Base-by-base conservation (phyloP, 805 yeast species). In the Blastobotrys robertii region DNA sequence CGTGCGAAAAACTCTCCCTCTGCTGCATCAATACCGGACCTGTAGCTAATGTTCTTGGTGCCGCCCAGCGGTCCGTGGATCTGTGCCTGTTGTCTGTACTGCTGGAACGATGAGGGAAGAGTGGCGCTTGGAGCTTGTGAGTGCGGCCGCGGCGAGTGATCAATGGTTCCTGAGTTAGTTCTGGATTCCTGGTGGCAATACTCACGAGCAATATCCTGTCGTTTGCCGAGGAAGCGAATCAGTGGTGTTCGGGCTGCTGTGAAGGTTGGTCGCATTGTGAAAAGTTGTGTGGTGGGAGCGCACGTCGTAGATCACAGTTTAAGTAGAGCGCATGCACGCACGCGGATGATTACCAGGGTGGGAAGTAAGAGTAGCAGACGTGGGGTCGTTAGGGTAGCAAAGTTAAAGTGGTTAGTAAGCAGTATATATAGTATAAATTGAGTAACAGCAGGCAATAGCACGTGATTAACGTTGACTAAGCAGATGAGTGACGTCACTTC, bases 201-300 rank as follows among this genome's bases (percentile, higher is more conserved):
- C 25, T 19, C 25, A 19, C 25, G 25, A 19, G 25, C 6, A 19
- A 19, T 19, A 6, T 49, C 41, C 13, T 80, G 85, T 39, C 86
- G 81, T 38, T 87, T 87, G 34, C 97, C 96, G 38, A 86, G 74
- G 59, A 90, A 90, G 57, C 81, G 82, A 65, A 90, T 90, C 61
- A 79, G 68, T 11, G 94, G 96, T 16, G 62, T 54, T 44, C 64
- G 55, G 38, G 53, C 45, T 8, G 49, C 47, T 12, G 45, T 47
- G 25, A 47, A 25, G 15, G 67, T 41, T 29, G 57, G 42, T 38
- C 63, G 55, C 67, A 63, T 63, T 41, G 39, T 40, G 40, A 19
- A 19, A 19, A 19, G 25, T 19, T 19, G 25, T 19, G 25, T 19
- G 25, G 25, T 19, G 25, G 25, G 25, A 19, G 25, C 25, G 25